A percentile compares a stretch with the other conserved stretches of the same genome.
phyloP scores from a whole-genome alignment of 179 eudicot species.

The Corrigiola litoralis region DNA sequence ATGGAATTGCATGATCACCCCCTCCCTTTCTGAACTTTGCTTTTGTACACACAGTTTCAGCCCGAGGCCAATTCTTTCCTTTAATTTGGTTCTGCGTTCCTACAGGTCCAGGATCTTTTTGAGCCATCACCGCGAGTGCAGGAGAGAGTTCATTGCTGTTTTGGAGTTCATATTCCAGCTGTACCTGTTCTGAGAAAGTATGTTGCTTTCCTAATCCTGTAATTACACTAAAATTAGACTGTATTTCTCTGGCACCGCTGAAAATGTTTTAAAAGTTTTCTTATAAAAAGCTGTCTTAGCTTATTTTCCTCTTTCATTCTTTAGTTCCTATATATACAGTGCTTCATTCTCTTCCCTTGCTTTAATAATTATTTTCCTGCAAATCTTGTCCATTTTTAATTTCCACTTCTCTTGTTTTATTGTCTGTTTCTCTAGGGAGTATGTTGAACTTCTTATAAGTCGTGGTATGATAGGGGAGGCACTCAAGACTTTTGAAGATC shows the following conservation, averaged over 20 bases:
- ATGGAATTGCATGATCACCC: background rate
- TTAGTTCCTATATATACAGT: background rate
- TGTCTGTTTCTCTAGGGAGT: conserved; percentile 47
- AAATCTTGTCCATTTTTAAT: background rate
- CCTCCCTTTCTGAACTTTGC: background rate
- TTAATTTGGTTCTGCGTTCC: conserved; percentile 7
- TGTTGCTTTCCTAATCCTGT: conserved; percentile 4
- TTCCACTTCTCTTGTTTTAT: background rate
- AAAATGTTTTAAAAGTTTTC: background rate
- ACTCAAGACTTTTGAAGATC: conserved; percentile 74
- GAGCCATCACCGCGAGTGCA: conserved; percentile 52
- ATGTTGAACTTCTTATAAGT: conserved; percentile 77
- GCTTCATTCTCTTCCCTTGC: background rate
- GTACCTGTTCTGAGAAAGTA: conserved; percentile 90
- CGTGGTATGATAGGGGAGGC: conserved; percentile 91
- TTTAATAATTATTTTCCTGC: background rate
- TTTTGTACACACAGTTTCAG: background rate
- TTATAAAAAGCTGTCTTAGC: background rate
- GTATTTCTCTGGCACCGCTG: background rate
- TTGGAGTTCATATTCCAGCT: conserved; percentile 65
- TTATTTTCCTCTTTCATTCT: background rate
- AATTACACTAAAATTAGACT: background rate
- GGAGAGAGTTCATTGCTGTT: conserved; percentile 60
- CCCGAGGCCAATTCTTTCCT: background rate
- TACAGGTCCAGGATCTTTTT: conserved; percentile 63